Base-by-base conservation (phyloP, 495 filamentous ascomycete species). In the Astrothelium subdiscretum region DNA sequence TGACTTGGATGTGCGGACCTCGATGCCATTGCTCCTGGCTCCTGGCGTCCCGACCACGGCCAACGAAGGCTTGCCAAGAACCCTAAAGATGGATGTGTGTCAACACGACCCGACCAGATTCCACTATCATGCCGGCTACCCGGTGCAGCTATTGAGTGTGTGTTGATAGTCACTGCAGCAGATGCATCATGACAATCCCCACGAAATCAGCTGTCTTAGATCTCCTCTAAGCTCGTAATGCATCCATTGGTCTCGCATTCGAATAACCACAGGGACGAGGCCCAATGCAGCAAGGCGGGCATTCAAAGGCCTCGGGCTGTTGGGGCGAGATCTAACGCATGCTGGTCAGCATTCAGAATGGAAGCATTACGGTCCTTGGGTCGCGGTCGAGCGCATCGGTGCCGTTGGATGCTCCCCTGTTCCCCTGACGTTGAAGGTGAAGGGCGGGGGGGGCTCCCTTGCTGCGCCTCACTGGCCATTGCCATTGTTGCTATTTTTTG, bases 401-500 rank as follows among this genome's bases (percentile, higher is more conserved):
- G 48, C 22, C 22, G 48, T 54, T 54, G 48, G 48, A 26, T 48
- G 10, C n/a, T 15, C 43, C 12, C 20, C 15, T 6, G 35, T 29
- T 20, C 48, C 8, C 48, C 3, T 27, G 48, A 8, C 11, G 48
- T 54, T 54, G 48, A 54, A 15, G 48, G 26, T 54, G 48, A 54
- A 27, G 5, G 3, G 48, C 24, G 22, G 6, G n/a, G 48, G 48
- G 22, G 22, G 12, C 48, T 20, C 48, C n/a, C n/a, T 2, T 54
- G 48, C 48, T 54, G 48, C 48, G 48, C 48, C 48, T 54, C 48
- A 20, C 48, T 54, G 48, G 6, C 11, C 24, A 11, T 48, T 48
- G 43, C 10, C n/a, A 22, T 15, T 54, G 48, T 54, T 54, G 48
- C 48, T 54, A 54, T 54, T 54, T 54, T 27, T 54, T 54, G 48